Percentiles rank a stretch among this genome's conserved stretches.
Conservation (phyloP, 768 basidiomycete genomes). For the Leccinum disarticulatum region DNA sequence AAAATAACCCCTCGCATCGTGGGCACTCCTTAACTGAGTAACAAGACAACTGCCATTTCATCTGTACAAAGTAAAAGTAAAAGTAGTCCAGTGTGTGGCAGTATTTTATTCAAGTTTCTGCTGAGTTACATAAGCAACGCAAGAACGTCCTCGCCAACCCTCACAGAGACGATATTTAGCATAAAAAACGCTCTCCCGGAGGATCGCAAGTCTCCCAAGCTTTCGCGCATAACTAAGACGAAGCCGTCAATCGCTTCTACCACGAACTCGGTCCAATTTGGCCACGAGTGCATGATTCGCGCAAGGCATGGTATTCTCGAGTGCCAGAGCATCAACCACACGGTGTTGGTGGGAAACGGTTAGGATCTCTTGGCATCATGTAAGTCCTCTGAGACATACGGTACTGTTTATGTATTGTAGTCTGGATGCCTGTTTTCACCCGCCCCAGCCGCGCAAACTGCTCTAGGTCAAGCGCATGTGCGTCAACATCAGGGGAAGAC, state of each 20-base stretch:
- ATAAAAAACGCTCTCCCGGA: conserved; percentile 23
- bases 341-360: conserved; percentile 41
- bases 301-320: conserved; percentile 43
- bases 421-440: conserved; percentile 58
- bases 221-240: conserved; percentile 50
- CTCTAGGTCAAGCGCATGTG: conserved; percentile 70
- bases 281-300: conserved; percentile 65
- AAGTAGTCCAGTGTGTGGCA: too few species aligned
- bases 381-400: conserved; percentile 33
- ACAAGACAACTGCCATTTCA: too few species aligned
- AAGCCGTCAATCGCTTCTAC: conserved; percentile 69
- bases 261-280: conserved; percentile 56
- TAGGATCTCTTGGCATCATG: conserved; percentile 54
- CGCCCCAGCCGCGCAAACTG: conserved; percentile 50
- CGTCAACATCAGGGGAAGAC: conserved; percentile 63
- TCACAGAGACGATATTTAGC: conserved; percentile 33
- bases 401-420: conserved; percentile 26
- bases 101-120: too few species aligned
- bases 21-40: too few species aligned
- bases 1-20: too few species aligned
- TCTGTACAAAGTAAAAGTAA: too few species aligned
- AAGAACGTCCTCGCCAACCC: conserved; percentile 42
- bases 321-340: conserved; percentile 16
- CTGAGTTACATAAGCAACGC: conserved; percentile 41
- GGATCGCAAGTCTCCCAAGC: conserved; percentile 37